Evolutionary conservation across 768 basidiomycete genomes (phyloP).

Genomic region (Paxillus ammoniavirescens): DNA sequence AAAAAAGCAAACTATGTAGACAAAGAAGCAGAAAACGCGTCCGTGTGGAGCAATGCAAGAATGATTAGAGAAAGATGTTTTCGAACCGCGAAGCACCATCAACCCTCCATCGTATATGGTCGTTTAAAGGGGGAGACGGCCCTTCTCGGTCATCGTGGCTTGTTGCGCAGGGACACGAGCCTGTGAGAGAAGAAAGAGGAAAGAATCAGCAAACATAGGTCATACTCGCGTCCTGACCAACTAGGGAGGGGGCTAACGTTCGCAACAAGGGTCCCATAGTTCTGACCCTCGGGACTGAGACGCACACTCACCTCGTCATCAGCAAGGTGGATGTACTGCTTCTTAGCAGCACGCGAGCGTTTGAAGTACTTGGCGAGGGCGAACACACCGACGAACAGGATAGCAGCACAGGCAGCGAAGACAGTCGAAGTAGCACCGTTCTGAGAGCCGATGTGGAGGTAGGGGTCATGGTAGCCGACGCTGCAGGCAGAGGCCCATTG

Average conservation of each 20-base stretch:
- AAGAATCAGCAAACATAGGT: slow-evolving; percentile 5
- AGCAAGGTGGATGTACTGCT: slow-evolving; percentile 34
- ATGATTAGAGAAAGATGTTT: background rate
- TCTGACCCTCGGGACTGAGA: background rate
- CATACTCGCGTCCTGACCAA: slow-evolving; percentile 5
- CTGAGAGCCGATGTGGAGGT: slow-evolving; percentile 31
- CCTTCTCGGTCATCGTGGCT: slow-evolving; percentile 29
- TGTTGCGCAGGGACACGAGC: slow-evolving; percentile 18
- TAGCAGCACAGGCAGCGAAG: slow-evolving; percentile 35
- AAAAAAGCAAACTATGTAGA: background rate
- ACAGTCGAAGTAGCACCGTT: slow-evolving; percentile 31
- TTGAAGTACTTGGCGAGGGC: slow-evolving; percentile 36
- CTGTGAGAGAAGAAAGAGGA: background rate
- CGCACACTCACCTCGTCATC: slow-evolving; percentile 35
- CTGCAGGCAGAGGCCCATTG: slow-evolving; percentile 46
- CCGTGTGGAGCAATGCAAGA: slow-evolving; percentile 3
- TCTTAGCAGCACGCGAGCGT: slow-evolving; percentile 31
- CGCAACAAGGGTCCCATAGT: slow-evolving; percentile 11
- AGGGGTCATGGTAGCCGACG: slow-evolving; percentile 28
- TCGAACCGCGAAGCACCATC: background rate
- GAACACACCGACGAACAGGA: slow-evolving; percentile 34
- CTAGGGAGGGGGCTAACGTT: slow-evolving; percentile 2
- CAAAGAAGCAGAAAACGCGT: background rate
- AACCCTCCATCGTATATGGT: background rate
- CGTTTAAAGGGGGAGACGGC: slow-evolving; percentile 23